A percentile compares a stretch with the other conserved stretches of the same genome.
phyloP scores from a whole-genome alignment of 805 yeast species.

The Hanseniaspora guilliermondii region DNA sequence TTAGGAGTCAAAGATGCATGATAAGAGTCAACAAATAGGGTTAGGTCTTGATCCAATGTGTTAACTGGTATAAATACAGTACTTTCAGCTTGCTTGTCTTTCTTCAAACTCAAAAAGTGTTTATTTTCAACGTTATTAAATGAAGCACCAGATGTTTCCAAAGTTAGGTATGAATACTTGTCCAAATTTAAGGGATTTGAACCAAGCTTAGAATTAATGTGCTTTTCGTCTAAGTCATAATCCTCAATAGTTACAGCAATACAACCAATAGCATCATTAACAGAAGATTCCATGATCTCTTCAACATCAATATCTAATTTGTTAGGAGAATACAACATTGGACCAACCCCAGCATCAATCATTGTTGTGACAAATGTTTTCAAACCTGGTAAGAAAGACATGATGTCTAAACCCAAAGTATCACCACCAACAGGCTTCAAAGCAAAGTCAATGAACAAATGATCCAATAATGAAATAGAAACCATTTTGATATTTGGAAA shows the following conservation, averaged over 20 bases:
- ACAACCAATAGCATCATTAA: slow-evolving; percentile 59
- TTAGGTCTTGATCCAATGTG: slow-evolving; percentile 43
- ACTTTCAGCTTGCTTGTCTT: not conserved
- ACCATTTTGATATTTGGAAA: slow-evolving; percentile 73
- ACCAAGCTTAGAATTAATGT: not conserved
- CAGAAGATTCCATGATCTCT: slow-evolving; percentile 50
- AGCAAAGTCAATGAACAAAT: slow-evolving; percentile 66
- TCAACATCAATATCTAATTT: slow-evolving; percentile 64
- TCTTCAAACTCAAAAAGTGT: slow-evolving; percentile 5
- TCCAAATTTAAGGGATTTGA: slow-evolving; percentile 17
- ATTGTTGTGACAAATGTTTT: slow-evolving; percentile 56
- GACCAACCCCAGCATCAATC: slow-evolving; percentile 59
- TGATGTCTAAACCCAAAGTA: slow-evolving; percentile 71
- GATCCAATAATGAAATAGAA: slow-evolving; percentile 59
- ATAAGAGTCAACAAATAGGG: slow-evolving; percentile 17
- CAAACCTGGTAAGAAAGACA: slow-evolving; percentile 75
- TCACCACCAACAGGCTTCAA: slow-evolving; percentile 84
- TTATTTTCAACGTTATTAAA: slow-evolving; percentile 3
- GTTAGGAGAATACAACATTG: slow-evolving; percentile 74
- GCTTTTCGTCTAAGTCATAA: slow-evolving; percentile 28
- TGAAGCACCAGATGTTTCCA: slow-evolving; percentile 4
- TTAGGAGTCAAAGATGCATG: slow-evolving; percentile 1
- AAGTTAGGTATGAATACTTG: slow-evolving; percentile 2
- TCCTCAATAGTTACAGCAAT: slow-evolving; percentile 46
- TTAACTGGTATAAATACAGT: slow-evolving; percentile 40